These are phyloP conservation scores for Neoarthrinium moseri DNA, from an alignment of 2,329 filamentous ascomycete species.

Conservation along the genomic window DNA sequence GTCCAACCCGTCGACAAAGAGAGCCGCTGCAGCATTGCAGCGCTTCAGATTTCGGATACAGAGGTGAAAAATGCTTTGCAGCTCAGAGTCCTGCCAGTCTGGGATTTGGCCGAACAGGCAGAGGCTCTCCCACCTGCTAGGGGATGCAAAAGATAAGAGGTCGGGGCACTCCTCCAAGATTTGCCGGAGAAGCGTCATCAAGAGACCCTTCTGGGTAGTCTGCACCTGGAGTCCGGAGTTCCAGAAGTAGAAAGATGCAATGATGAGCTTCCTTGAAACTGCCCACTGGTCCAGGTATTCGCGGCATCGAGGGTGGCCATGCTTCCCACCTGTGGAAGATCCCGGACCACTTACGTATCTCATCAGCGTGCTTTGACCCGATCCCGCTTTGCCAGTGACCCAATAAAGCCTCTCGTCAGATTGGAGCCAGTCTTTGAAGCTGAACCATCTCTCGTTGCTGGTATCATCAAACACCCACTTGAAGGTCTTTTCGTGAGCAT, in stretches of 20 bases:
- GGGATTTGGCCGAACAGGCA: background rate
- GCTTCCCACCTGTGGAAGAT: background rate
- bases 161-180: background rate
- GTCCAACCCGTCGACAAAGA: background rate
- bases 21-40: background rate
- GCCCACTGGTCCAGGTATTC: background rate
- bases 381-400: background rate
- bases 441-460: background rate
- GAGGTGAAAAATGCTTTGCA: background rate
- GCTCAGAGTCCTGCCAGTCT: background rate
- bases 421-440: background rate
- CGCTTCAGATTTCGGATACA: background rate
- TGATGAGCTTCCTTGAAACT: background rate
- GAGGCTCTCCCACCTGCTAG: background rate
- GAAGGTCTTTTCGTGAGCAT: background rate
- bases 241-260: background rate
- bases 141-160: background rate
- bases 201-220: background rate
- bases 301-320: background rate
- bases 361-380: background rate
- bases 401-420: background rate
- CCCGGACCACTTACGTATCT: background rate
- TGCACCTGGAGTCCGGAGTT: background rate
- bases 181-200: background rate
- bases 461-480: background rate